Percentiles rank a stretch among this genome's conserved stretches.
Evolutionary conservation across 345 rosid genomes (phyloP).

Genomic region (Arabidopsis arenosa): DNA sequence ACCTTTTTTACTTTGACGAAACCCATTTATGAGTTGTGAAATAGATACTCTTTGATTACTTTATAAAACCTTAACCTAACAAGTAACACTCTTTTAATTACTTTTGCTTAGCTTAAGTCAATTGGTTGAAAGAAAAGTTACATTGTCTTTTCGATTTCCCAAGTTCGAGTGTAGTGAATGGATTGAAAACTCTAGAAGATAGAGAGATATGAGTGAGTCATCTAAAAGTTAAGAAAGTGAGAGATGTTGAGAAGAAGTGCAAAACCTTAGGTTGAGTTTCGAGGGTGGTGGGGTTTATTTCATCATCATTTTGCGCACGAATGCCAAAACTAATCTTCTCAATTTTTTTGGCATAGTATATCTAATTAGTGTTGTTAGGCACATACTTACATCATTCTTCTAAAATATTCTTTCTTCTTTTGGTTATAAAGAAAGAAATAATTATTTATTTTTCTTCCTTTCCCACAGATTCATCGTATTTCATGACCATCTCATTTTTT

Average conservation of each 20-base stretch:
- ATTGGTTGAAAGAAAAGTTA: conserved; percentile 20
- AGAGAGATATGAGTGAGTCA: conserved; percentile 33
- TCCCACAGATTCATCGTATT: not conserved
- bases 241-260: conserved; percentile 26
- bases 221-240: conserved; percentile 31
- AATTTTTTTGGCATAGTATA: not conserved
- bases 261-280: conserved; percentile 12
- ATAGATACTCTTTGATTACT: conserved; percentile 15
- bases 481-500: not conserved
- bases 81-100: conserved; percentile 22
- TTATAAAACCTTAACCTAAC: conserved; percentile 41
- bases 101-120: conserved; percentile 18
- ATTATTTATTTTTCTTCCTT: not conserved
- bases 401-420: conserved; percentile 3
- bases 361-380: conserved; percentile 48
- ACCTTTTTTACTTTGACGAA: conserved; percentile 42
- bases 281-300: conserved; percentile 26
- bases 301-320: conserved; percentile 40
- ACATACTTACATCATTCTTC: conserved; percentile 38
- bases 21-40: conserved; percentile 35
- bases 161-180: conserved; percentile 17
- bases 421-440: not conserved
- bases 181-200: conserved; percentile 32
- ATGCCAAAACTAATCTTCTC: conserved; percentile 8
- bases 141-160: conserved; percentile 30